Evolutionary conservation across 2,329 filamentous ascomycete species (phyloP).

Genomic region (Trichoderma semiorbis): DNA sequence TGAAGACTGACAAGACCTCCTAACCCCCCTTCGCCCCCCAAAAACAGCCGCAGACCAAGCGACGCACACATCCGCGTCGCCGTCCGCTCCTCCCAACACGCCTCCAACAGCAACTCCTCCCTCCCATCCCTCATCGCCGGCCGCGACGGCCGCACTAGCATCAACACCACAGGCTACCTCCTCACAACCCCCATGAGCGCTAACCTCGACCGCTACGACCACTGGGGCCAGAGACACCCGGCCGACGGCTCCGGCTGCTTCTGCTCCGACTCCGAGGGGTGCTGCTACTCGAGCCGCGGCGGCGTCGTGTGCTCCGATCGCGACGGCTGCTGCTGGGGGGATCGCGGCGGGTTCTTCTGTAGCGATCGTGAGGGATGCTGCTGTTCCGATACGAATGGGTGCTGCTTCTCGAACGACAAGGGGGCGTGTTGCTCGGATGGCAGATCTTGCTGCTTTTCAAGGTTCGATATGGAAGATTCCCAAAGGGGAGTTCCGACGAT

Average conservation of each 20-base stretch:
- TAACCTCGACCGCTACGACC: background rate
- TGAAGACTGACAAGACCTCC: background rate
- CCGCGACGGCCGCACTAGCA: background rate
- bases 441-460: background rate
- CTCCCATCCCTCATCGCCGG: background rate
- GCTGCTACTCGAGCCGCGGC: conserved; percentile 19
- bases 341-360: conserved; percentile 16
- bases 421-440: conserved; percentile 1
- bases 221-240: background rate
- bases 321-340: conserved; percentile 18
- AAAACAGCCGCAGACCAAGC: conserved; percentile 8
- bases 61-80: conserved; percentile 11
- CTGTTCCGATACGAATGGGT: conserved; percentile 17
- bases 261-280: conserved; percentile 14
- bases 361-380: conserved; percentile 17
- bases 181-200: conserved; percentile 10
- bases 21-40: background rate
- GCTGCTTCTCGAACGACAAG: conserved; percentile 18
- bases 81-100: conserved; percentile 1
- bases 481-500: background rate
- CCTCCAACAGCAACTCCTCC: background rate
- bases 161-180: conserved; percentile 13
- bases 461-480: background rate
- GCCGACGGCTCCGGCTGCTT: background rate
- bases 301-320: conserved; percentile 18